Base-by-base conservation (phyloP, 345 rosid genomes). In the Erodium maritimum region DNA sequence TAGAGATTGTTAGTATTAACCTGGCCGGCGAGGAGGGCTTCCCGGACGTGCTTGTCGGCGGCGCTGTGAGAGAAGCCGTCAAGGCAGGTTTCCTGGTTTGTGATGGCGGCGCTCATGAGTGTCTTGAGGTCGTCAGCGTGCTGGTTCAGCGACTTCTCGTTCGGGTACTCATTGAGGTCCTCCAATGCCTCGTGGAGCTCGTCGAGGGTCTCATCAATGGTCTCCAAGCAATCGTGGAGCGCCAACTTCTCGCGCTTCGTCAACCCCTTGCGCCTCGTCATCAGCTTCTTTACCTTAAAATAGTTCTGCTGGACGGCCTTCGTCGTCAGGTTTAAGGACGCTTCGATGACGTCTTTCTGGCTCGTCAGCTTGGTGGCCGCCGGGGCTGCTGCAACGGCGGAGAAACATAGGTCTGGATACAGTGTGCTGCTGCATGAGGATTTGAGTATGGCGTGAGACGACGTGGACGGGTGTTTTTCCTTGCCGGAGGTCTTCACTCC, bases 221-320 rank as follows among this genome's bases (percentile, higher is more conserved):
- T 86, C 82, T 91, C 95, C n/a, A 86, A 56, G 61, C 96, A 91
- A 63, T 91, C 96, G 59, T 86, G 93, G 56, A 91, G 84, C 24
- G 98, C 98, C 2, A 74, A 72, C 66, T 78, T 80, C 60, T 91
- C 89, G 0, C 95, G 77, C 2, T 64, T 57, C 0, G 88, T 82
- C 11, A 88, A 70, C 1, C 59, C 58, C 16, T 50, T 67, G n/a
- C 33, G 21, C 21, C 17, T 63, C 10, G 50, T 14, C 4, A 61
- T 24, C 33, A 71, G 64, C 52, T 71, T 74, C 70, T 66, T 63
- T 8, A 78, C 62, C 5, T 68, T 51, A 37, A 74, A 61, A 60
- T 25, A 69, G 58, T 71, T 74, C 34, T 69, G 72, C 46, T 45
- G 22, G 46, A 71, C 79, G 51, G 82, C 67, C 1, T 33, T 60